Percentiles rank a stretch among this genome's conserved stretches.
These are phyloP conservation scores for Penicillium sp. DNA, from an alignment of 2,329 filamentous ascomycete genomes.

Conservation along the genomic window DNA sequence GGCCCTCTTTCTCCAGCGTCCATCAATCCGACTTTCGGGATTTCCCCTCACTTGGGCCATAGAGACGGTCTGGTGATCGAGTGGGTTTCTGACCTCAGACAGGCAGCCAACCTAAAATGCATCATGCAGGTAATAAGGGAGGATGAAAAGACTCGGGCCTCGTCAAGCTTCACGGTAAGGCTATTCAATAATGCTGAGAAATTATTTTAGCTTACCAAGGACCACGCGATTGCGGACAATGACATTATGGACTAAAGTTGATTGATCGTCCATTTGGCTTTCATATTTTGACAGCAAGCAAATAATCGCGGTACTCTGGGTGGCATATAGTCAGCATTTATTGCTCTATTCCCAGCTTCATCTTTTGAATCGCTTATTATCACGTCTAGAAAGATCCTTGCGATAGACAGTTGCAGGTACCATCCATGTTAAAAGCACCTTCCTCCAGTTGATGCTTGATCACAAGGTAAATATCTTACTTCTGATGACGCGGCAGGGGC, in stretches of 20 bases:
- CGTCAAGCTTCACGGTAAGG: not conserved
- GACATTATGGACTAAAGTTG: not conserved
- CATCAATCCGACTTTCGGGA: not conserved
- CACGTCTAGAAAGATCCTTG: not conserved
- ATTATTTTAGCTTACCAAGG: not conserved
- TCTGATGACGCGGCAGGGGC: constrained; percentile 8
- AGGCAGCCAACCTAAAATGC: not conserved
- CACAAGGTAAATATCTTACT: constrained; percentile 6
- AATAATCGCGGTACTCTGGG: not conserved
- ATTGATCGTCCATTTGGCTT: not conserved
- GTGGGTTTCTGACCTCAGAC: not conserved
- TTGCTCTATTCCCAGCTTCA: not conserved
- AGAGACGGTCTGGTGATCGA: not conserved
- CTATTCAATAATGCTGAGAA: too few relatives aligned
- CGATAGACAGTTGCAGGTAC: not conserved
- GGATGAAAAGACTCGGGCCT: not conserved
- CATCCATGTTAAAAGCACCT: constrained; percentile 7
- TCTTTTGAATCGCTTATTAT: not conserved
- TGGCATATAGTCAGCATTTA: not conserved
- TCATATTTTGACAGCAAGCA: not conserved
- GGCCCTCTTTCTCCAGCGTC: not conserved
- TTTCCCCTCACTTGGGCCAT: not conserved
- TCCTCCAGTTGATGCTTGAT: constrained; percentile 31
- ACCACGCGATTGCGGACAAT: not conserved
- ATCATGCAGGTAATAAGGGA: not conserved